Conservation (phyloP, 139 green algal genomes). For the Coelastrella sp. region DNA sequence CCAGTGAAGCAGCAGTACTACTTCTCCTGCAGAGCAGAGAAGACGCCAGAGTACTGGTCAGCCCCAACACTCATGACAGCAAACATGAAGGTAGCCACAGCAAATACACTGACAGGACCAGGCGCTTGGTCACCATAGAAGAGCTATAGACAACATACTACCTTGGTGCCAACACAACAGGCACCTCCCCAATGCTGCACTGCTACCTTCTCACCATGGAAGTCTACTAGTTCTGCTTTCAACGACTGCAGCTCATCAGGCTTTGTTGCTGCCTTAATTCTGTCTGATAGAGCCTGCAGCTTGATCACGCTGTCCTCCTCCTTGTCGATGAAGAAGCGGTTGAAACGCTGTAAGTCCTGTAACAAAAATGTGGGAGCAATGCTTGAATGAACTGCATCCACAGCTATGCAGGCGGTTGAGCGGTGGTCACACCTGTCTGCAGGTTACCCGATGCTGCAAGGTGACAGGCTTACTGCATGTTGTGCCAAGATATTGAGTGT, state of each 20-base stretch:
- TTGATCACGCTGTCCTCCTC: constrained; percentile 88
- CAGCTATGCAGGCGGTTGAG: neutral
- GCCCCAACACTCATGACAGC: too few relatives aligned
- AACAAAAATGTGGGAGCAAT: neutral
- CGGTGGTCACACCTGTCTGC: too few relatives aligned
- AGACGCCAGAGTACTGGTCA: too few relatives aligned
- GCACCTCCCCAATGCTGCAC: too few relatives aligned
- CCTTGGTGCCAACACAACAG: too few relatives aligned
- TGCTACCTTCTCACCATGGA: constrained; percentile 44
- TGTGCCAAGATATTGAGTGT: too few relatives aligned
- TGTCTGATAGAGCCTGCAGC: constrained; percentile 61
- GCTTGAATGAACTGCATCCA: neutral
- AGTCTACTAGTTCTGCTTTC: constrained; percentile 52
- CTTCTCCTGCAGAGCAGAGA: constrained; percentile 60
- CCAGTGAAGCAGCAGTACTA: constrained; percentile 88
- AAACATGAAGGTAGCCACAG: too few relatives aligned
- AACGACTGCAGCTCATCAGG: constrained; percentile 3
- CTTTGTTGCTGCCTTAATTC: constrained; percentile 32
- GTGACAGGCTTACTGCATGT: too few relatives aligned
- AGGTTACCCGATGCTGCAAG: too few relatives aligned
- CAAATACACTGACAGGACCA: neutral
- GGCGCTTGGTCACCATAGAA: too few relatives aligned
- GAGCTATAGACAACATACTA: too few relatives aligned
- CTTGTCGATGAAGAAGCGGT: constrained; percentile 81
- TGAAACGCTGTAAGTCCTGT: constrained; percentile 73